Evolutionary conservation across 306 rosid genomes (phyloP).

Genomic region (Sindora glabra): DNA sequence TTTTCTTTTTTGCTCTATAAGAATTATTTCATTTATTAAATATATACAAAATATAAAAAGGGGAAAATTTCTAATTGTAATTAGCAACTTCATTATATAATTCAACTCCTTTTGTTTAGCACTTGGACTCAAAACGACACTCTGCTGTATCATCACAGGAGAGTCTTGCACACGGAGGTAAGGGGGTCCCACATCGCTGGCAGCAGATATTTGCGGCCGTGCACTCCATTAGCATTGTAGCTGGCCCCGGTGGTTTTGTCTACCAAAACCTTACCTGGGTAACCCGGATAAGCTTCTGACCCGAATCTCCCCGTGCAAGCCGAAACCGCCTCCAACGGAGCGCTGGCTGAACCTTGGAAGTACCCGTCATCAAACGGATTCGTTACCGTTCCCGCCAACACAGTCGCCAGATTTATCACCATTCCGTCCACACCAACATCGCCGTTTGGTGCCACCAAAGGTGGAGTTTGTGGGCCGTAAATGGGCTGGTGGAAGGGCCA

Average conservation of each 20-base stretch:
- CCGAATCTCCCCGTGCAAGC: conserved; percentile 25
- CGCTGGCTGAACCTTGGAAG: conserved; percentile 6
- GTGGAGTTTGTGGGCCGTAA: conserved; percentile 2
- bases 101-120: no score
- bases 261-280: conserved; percentile 13
- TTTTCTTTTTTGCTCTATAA: no score
- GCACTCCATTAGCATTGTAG: conserved; percentile 32
- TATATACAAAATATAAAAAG: no score
- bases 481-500: conserved; percentile 17
- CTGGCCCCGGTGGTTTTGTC: conserved; percentile 18
- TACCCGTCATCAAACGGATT: conserved; percentile 16
- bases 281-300: conserved; percentile 24
- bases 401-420: conserved; percentile 21
- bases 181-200: conserved; percentile 49
- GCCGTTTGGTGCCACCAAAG: conserved; percentile 19
- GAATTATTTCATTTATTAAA: no score
- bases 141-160: no score
- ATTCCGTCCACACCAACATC: conserved; percentile 19
- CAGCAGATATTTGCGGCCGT: conserved; percentile 28
- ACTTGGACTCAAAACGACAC: no score
- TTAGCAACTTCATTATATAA: no score
- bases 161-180: conserved; percentile 34
- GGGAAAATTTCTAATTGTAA: no score
- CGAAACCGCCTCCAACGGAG: conserved; percentile 30
- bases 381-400: conserved; percentile 20